These are phyloP conservation scores for Rhizophora apiculata DNA, from an alignment of 345 rosid genomes.

Conservation along the genomic window DNA sequence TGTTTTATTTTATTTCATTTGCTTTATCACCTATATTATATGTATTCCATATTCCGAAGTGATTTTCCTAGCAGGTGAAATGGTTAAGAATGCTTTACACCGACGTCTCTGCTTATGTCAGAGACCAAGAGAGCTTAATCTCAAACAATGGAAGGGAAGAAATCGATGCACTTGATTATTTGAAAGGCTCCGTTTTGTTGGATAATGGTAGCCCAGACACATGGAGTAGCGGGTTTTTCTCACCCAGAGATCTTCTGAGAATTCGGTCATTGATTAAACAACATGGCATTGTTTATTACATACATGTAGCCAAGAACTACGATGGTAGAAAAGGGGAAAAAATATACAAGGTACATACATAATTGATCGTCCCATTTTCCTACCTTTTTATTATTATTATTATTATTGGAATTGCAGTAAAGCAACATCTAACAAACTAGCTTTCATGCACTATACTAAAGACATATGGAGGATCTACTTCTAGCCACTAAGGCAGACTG, in stretches of 20 bases:
- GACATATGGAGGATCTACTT: too few species aligned
- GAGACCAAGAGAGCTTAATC: slow-evolving; percentile 22
- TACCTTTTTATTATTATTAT: too few species aligned
- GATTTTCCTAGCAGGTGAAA: slow-evolving; percentile 12
- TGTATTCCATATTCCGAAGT: neutral
- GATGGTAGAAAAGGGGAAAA: neutral
- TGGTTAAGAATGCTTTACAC: slow-evolving; percentile 24
- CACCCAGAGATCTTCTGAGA: neutral
- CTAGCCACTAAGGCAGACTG: too few species aligned
- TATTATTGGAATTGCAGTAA: too few species aligned
- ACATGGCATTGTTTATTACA: slow-evolving; percentile 21
- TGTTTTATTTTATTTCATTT: neutral
- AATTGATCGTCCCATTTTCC: too few species aligned
- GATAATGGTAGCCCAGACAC: slow-evolving; percentile 25
- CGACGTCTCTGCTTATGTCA: slow-evolving; percentile 15
- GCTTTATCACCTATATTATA: neutral
- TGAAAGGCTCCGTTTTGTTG: slow-evolving; percentile 22
- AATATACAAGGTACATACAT: slow-evolving; percentile 6
- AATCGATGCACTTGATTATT: slow-evolving; percentile 7
- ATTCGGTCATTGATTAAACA: slow-evolving; percentile 13
- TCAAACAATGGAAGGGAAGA: neutral
- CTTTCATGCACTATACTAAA: too few species aligned
- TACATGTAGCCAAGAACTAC: slow-evolving; percentile 18
- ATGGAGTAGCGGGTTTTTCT: slow-evolving; percentile 21
- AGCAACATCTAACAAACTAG: neutral